Conservation (phyloP, 495 filamentous ascomycete genomes). For the Aspergillus carlsbadensis region DNA sequence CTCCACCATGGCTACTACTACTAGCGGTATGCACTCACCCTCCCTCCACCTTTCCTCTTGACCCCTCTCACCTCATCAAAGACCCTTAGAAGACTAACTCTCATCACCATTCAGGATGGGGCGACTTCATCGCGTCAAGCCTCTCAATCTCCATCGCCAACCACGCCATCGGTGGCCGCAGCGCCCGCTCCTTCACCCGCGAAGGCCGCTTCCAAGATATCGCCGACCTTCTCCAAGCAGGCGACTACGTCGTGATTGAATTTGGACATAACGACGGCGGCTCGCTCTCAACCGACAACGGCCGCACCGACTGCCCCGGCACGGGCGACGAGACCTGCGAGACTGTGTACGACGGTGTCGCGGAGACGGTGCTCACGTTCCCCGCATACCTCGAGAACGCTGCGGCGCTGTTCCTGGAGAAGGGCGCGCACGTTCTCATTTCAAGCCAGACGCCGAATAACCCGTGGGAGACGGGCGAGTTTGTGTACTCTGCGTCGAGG, state of each 20-base stretch:
- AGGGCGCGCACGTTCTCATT: constrained; percentile 64
- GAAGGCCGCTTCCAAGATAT: constrained; percentile 60
- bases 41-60: not conserved
- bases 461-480: constrained; percentile 56
- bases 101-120: constrained; percentile 49
- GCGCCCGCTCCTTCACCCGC: constrained; percentile 58
- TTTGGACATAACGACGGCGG: constrained; percentile 69
- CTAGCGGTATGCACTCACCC: constrained; percentile 24
- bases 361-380: constrained; percentile 58
- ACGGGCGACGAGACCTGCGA: constrained; percentile 54
- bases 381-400: constrained; percentile 58
- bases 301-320: constrained; percentile 57
- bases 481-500: constrained; percentile 37
- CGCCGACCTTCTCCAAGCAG: constrained; percentile 42
- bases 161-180: constrained; percentile 58
- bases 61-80: not conserved
- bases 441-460: constrained; percentile 63
- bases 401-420: constrained; percentile 47
- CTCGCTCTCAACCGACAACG: constrained; percentile 57
- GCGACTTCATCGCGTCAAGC: constrained; percentile 52
- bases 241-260: constrained; percentile 61
- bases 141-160: constrained; percentile 50
- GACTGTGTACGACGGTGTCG: constrained; percentile 47
- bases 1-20: constrained; percentile 53
- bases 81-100: constrained; percentile 1